phyloP scores from a whole-genome alignment of 202 grass and related monocot genomes.

The Zoysia matrella region DNA sequence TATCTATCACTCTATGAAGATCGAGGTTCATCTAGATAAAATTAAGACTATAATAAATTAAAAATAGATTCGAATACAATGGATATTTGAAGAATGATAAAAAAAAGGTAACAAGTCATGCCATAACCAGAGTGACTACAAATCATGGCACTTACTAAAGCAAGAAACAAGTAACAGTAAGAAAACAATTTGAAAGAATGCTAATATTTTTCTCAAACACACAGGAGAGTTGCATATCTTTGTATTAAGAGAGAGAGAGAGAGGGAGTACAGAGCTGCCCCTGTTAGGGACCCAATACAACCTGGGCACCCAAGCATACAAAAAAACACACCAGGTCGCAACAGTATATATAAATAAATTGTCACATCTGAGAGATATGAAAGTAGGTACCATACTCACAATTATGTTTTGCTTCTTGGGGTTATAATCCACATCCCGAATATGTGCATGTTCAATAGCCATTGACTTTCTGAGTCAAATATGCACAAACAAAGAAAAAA shows the following conservation, averaged over 20 bases:
- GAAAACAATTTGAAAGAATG: slow-evolving; percentile 19
- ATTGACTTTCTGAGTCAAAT: slow-evolving; percentile 62
- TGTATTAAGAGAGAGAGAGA: no score
- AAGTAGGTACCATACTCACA: slow-evolving; percentile 61
- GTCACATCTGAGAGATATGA: slow-evolving; percentile 15
- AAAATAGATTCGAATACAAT: slow-evolving; percentile 12
- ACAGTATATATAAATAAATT: slow-evolving; percentile 10
- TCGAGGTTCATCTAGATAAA: not conserved
- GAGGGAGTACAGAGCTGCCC: no score
- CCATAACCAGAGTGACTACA: slow-evolving; percentile 11
- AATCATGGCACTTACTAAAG: slow-evolving; percentile 24
- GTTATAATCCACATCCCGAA: slow-evolving; percentile 45
- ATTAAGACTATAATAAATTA: slow-evolving; percentile 13
- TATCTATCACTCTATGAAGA: not conserved
- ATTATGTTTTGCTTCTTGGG: not conserved
- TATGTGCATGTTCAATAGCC: slow-evolving; percentile 83
- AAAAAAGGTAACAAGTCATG: slow-evolving; percentile 12
- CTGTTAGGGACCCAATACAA: no score
- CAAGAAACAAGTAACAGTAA: slow-evolving; percentile 18
- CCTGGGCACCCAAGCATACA: no score
- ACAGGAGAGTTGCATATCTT: not conserved
- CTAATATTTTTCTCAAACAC: not conserved
- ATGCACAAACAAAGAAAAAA: slow-evolving; percentile 16
- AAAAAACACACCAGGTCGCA: not conserved
- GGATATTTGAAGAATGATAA: slow-evolving; percentile 7